Percentiles rank a stretch among this genome's conserved stretches.
phyloP scores from a whole-genome alignment of 371 early-diverging fungal species.

The Rhizopus delemar region DNA sequence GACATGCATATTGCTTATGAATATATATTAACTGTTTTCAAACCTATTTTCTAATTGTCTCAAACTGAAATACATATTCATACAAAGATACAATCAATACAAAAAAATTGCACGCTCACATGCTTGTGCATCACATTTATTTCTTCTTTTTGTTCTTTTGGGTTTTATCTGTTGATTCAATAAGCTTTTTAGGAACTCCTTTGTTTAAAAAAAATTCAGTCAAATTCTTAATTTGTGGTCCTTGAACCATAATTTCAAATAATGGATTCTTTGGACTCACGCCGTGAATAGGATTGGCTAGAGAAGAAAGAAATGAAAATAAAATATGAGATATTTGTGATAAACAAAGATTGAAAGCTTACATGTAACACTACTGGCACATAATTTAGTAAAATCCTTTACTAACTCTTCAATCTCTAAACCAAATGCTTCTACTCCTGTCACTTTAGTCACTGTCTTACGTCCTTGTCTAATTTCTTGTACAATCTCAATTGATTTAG shows the following conservation, averaged over 20 bases:
- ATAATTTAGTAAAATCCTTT: slow-evolving; percentile 60
- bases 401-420: slow-evolving; percentile 66
- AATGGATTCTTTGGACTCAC: slow-evolving; percentile 59
- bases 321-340: not conserved
- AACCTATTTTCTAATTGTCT: too few relatives aligned
- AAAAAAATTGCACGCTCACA: too few relatives aligned
- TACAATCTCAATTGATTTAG: slow-evolving; percentile 58
- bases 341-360: slow-evolving; percentile 14
- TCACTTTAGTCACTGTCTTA: slow-evolving; percentile 66
- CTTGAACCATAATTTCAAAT: slow-evolving; percentile 76
- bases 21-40: too few relatives aligned
- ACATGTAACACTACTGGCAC: slow-evolving; percentile 72
- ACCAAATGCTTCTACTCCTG: slow-evolving; percentile 63
- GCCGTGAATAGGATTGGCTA: slow-evolving; percentile 60
- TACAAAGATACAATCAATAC: too few relatives aligned
- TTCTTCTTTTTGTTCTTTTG: slow-evolving; percentile 53
- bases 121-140: slow-evolving; percentile 11
- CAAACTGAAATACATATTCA: too few relatives aligned
- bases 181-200: slow-evolving; percentile 61
- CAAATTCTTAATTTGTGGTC: slow-evolving; percentile 66
- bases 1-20: too few relatives aligned
- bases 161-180: slow-evolving; percentile 64
- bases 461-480: slow-evolving; percentile 67
- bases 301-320: slow-evolving; percentile 3
- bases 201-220: slow-evolving; percentile 49